Base-by-base conservation (phyloP, 352 stramenopile genomes). In the Globisporangium abappressorium region DNA sequence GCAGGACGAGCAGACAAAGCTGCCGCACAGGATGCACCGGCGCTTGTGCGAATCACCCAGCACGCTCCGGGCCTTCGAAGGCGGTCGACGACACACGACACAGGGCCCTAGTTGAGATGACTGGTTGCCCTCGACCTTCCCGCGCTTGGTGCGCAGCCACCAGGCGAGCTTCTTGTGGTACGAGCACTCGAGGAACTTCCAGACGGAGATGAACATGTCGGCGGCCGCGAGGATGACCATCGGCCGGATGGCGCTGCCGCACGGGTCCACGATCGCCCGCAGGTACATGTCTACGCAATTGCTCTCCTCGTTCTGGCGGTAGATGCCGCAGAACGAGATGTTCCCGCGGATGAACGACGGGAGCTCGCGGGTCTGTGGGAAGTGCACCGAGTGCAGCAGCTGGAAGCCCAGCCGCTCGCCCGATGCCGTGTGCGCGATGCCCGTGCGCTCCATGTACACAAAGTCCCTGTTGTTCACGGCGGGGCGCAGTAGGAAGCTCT, bases 381-480 rank as follows among this genome's bases (percentile, higher is more conserved):
- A 79, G 3, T 70, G 71, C 20, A 83, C 69, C 11, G 76, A 83
- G 66, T 83, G 76, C n/a, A 81, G 54, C 7, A 83, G 63, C 22
- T 81, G 73, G 33, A 75, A 81, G 26, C 76, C 76, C 5, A 79
- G 63, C 11, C 72, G 66, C 24, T 83, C 76, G 22, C 74, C 74
- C 5, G 57, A 75, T 5, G 71, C 65, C 7, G 74, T 60, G 34
- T 18, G 61, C 41, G 68, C 65, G 60, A 79, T 76, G 22, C 74
- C 74, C 0, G 66, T 81, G 11, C 69, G 70, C 41, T 83, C 76
- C 5, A 81, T 58, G 68, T 81, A 81, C 11, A 83, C 74, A 65
- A 81, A 83, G 70, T 83, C 76, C 2, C 76, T 69, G 69, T 76
- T 79, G 24, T 78, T 71, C 9, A 80, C 59, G 38, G 78, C 34